Base-by-base conservation (phyloP, 192 early-diverging fungal species). In the Chytriomyces confervae region DNA sequence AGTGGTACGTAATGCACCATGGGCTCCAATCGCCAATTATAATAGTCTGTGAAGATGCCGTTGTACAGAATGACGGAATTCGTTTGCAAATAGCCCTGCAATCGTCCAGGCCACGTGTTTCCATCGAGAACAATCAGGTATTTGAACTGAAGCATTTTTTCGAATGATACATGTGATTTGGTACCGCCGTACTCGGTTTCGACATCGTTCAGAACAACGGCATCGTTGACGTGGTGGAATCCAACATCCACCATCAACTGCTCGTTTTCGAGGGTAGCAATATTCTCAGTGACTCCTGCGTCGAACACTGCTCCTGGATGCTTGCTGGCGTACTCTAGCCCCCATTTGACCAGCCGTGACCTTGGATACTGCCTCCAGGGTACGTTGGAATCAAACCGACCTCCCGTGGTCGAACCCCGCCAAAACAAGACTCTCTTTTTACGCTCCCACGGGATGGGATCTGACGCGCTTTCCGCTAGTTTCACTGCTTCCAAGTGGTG, bases 1-100 rank as follows among this genome's bases (percentile, higher is more conserved):
- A 79, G 4, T 9, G 77, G 77, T 16, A 79, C 62, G 69, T 79
- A 79, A 48, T 79, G 77, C 5, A 77, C 61, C 50, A 23, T 62
- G 0, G 77, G 77, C 1, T 61, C 57, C 11, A 79, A 23, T 72
- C 64, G 72, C 57, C 69, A 50, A 7, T 69, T 72, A 48, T 43
- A 60, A 45, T 60, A 79, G 23, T 77, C 77, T 9, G 45, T 20
- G 61, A 77, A 73, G 11, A 73, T 60, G 57, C 53, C 61, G 23
- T 62, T 73, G 53, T 65, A 62, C 29, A 73, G 44, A 62, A 73
- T 62, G 11, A 73, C 53, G 2, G 60, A 65, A 43, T 73, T 73
- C 20, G 71, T 62, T 62, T 73, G 27, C 53, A 73, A 45, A 7
- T 62, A 73, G 11, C 23, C 3, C 57, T 62, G 50, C 27, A 62